phyloP scores from a whole-genome alignment of 2,329 filamentous ascomycete species.

The Pseudogymnoascus sp. region DNA sequence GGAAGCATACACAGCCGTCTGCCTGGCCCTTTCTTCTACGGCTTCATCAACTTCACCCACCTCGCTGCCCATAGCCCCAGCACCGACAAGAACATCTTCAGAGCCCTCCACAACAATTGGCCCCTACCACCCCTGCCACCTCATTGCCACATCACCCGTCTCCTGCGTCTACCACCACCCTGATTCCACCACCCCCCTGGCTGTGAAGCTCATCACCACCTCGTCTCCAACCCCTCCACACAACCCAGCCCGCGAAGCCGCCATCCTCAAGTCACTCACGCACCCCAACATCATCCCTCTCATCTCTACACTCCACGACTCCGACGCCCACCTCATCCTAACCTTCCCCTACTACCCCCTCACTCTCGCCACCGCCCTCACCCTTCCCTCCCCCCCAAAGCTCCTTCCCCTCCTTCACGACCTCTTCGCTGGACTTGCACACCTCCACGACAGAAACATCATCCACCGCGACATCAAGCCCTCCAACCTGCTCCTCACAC shows the following conservation, averaged over 20 bases:
- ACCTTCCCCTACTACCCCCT: conserved; percentile 78
- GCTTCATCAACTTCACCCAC: conserved; percentile 23
- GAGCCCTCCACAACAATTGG: conserved; percentile 42
- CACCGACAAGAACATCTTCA: conserved; percentile 17
- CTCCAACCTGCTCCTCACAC: conserved; percentile 72
- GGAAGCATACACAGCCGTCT: conserved; percentile 51
- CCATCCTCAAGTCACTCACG: conserved; percentile 57
- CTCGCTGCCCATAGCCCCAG: conserved; percentile 18
- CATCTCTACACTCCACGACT: conserved; percentile 65
- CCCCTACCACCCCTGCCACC: conserved; percentile 44
- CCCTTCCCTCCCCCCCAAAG: conserved; percentile 32
- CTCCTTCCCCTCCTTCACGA: conserved; percentile 47
- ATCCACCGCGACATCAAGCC: conserved; percentile 94
- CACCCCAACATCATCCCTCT: conserved; percentile 59
- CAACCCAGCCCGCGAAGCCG: conserved; percentile 70
- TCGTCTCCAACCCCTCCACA: conserved; percentile 66
- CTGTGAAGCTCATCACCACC: conserved; percentile 80
- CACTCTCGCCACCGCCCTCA: conserved; percentile 59
- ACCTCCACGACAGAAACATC: conserved; percentile 68
- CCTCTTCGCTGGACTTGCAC: conserved; percentile 61
- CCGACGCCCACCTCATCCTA: conserved; percentile 64
- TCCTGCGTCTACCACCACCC: conserved; percentile 72
- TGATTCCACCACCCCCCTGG: conserved; percentile 42
- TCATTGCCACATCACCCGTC: conserved; percentile 63
- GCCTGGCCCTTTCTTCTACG: conserved; percentile 33